Evolutionary conservation across 352 stramenopile genomes (phyloP).

Genomic region (Globisporangium rhizosaccharum): DNA sequence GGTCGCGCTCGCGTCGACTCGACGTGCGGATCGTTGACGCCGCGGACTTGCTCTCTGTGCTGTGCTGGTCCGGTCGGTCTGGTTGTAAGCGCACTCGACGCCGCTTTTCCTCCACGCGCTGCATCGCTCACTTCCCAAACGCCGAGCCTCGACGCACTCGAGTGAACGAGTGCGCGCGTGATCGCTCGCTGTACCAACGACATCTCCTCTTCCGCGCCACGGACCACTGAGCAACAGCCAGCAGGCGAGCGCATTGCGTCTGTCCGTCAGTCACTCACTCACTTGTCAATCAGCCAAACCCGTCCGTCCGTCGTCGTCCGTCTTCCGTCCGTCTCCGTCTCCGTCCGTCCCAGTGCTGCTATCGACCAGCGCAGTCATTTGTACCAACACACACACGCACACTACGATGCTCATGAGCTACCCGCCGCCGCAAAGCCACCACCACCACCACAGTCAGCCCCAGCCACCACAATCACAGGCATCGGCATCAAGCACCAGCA

Average conservation of each 20-base stretch:
- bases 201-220: no score
- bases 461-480: neutral
- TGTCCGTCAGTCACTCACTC: neutral
- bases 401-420: slow-evolving; percentile 10
- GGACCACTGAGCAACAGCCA: no score
- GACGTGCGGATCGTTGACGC: no score
- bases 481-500: neutral
- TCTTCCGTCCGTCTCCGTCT: no score
- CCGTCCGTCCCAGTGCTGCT: no score
- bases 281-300: neutral
- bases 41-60: no score
- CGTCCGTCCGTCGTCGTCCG: neutral
- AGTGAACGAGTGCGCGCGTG: neutral
- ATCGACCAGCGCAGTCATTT: neutral
- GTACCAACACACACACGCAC: neutral
- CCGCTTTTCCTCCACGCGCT: no score
- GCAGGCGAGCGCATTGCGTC: neutral
- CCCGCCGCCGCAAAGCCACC: slow-evolving; percentile 1
- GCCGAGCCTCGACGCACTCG: slow-evolving; percentile 7
- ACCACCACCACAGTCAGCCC: slow-evolving; percentile 1
- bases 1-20: no score
- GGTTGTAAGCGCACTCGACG: no score
- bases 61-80: no score
- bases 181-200: no score
- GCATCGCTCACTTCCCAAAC: slow-evolving; percentile 6